These are phyloP conservation scores for Oryza brachyantha DNA, from an alignment of 176 grass and related monocot genomes.

Conservation along the genomic window DNA sequence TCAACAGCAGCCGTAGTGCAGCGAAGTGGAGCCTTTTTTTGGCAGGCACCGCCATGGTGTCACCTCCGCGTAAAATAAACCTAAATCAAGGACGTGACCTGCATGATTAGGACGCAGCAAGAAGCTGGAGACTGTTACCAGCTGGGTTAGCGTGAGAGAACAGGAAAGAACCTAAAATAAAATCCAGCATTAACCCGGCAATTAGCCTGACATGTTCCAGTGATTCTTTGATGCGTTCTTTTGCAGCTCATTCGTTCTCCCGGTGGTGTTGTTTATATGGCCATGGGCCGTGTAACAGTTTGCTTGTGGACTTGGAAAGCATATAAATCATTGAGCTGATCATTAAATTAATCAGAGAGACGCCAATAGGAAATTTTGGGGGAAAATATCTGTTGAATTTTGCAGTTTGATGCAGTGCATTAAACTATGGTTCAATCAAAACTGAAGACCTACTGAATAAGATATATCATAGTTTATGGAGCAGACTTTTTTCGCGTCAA, in stretches of 20 bases:
- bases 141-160: slow-evolving; percentile 42
- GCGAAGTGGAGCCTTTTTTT: neutral
- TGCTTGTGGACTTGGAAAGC: neutral
- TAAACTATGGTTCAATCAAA: neutral
- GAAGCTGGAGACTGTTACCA: slow-evolving; percentile 26
- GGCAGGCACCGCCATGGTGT: slow-evolving; percentile 66
- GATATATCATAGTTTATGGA: slow-evolving; percentile 7
- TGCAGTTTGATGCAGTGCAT: neutral
- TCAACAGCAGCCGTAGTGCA: slow-evolving; percentile 28
- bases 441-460: neutral
- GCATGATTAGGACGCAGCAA: slow-evolving; percentile 42
- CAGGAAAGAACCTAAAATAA: slow-evolving; percentile 23
- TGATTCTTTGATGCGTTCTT: neutral
- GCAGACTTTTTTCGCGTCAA: slow-evolving; percentile 20
- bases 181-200: slow-evolving; percentile 36
- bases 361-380: neutral
- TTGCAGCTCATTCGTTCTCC: neutral
- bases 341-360: neutral
- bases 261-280: neutral
- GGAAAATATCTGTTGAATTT: neutral
- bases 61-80: slow-evolving; percentile 38
- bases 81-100: slow-evolving; percentile 27
- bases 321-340: neutral
- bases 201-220: neutral
- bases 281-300: neutral